Base-by-base conservation (phyloP, 805 yeast species). In the Wickerhamiella sergipiensis region DNA sequence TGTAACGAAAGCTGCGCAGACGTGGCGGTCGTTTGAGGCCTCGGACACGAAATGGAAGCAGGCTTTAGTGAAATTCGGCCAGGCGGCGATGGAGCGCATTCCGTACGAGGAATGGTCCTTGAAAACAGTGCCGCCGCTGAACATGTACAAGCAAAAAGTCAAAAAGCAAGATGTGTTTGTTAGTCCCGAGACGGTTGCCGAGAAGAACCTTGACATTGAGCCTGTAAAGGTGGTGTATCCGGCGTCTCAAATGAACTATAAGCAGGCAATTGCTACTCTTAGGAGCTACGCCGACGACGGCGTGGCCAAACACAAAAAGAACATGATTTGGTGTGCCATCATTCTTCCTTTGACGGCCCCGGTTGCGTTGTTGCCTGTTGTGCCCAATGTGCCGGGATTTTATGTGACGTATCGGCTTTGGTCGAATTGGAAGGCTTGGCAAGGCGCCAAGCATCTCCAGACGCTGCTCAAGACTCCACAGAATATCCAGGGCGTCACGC, bases 381-480 rank as follows among this genome's bases (percentile, higher is more conserved):
- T 88, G 2, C 97, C 97, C 19, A 89, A 89, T 59, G 77, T 89
- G 19, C 97, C 97, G 0, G 95, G 95, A 0, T 83, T 90, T 61
- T 90, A 87, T 60, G 66, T 89, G 43, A 72, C 83, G 2, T 89
- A 83, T 63, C 72, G 97, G 54, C 73, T 83, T 18, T 89, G 87
- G 68, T 86, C 95, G 63, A 86, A 90, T 64, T 73, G 81, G 62
- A 83, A 83, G 59, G 95, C 95, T 0, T 70, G 75, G 54, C 64
- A 77, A 43, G 96, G 96, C 0, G 83, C 85, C 5, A 70, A 73
- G 55, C 92, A 86, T 61, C 66, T 89, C 53, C 67, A 72, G 33
- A 75, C 74, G 49, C 68, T 89, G 50, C 61, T 80, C n/a, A 71
- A 72, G 24, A 67, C 62, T 15, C 40, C 40, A 36, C 57, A 69